A percentile compares a stretch with the other conserved stretches of the same genome.
Evolutionary conservation across 192 early-diverging fungal genomes (phyloP).

Genomic region (Rhizophagus clarus): DNA sequence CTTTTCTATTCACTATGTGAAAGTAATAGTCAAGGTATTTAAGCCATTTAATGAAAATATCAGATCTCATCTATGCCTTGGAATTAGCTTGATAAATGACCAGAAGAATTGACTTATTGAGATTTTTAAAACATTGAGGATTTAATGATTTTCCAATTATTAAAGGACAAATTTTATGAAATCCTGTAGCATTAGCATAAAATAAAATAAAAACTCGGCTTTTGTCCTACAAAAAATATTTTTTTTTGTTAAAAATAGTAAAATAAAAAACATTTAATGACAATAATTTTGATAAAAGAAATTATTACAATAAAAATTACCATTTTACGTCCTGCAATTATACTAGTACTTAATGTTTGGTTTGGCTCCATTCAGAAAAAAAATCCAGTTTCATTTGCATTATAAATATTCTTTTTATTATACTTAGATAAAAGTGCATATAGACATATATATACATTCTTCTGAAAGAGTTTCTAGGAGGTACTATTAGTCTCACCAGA

Average conservation of each 20-base stretch:
- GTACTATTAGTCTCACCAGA: too few relatives aligned
- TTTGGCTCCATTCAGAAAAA: not conserved
- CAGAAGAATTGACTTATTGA: conserved; percentile 11
- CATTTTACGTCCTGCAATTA: too few relatives aligned
- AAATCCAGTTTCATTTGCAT: too few relatives aligned
- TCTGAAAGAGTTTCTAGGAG: too few relatives aligned
- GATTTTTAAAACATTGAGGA: conserved; percentile 5
- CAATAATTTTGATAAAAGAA: too few relatives aligned
- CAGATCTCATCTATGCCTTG: conserved; percentile 17
- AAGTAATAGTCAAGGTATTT: conserved; percentile 7
- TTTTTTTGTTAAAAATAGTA: not conserved
- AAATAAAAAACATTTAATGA: too few relatives aligned
- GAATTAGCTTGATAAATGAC: conserved; percentile 13
- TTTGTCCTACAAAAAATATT: conserved; percentile 1
- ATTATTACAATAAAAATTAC: too few relatives aligned
- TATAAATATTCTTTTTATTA: too few relatives aligned
- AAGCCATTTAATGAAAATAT: conserved; percentile 26
- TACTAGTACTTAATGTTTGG: too few relatives aligned
- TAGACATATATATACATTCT: too few relatives aligned
- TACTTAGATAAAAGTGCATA: too few relatives aligned
- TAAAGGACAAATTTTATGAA: conserved; percentile 10
- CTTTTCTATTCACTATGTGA: not conserved
- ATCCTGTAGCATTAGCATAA: conserved; percentile 8
- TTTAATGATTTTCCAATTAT: conserved; percentile 25
- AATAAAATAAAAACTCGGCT: not conserved